Evolutionary conservation across 768 basidiomycete genomes (phyloP), one percentile per base, ranked within the genome.

Genomic region (Ramaria sp.): DNA sequence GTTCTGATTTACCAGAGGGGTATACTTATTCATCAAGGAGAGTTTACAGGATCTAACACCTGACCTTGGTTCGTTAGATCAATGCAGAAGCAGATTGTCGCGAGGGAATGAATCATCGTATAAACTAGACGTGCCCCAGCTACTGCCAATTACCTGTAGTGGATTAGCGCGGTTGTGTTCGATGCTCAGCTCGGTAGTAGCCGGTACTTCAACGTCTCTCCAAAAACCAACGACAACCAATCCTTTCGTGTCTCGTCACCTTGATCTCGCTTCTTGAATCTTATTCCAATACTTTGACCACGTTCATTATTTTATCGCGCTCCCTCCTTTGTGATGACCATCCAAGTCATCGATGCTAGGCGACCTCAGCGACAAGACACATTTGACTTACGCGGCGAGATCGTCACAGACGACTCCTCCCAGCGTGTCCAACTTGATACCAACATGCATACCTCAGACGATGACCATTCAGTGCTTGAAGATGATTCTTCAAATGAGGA

Each of bases 401-500:
- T 86, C 32, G 70, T 68, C 48, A 62, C 71, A 38, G 75, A 75
- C 66, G 74, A 83, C 57, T 78, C 67, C 66, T 71, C 67, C 58
- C 62, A 75, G 56, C 62, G 56, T 13, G 60, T 63, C 51, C 74
- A 76, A 60, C 65, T 64, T 18, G 66, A 63, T 24, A 60, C 57
- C 20, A 70, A 66, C 27, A 63, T 59, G 56, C 69, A 67, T 50
- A 68, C 76, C 49, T 85, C 82, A 45, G 88, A 88, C 61, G 85
- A 88, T 50, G 76, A 79, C 58, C 87, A 89, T 58, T 90, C 88
- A 0, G 80, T 90, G 52, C 76, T 91, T 32, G 90, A 93, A 62
- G 88, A 89, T 65, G 87, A 87, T 64, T 88, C 85, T 5, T 56
- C 58, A 15, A 61, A 60, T n/a, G 64, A 67, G 43, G 63, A 62